Conservation (phyloP, 2,329 filamentous ascomycete genomes). For the Chaetomiaceae sp. region DNA sequence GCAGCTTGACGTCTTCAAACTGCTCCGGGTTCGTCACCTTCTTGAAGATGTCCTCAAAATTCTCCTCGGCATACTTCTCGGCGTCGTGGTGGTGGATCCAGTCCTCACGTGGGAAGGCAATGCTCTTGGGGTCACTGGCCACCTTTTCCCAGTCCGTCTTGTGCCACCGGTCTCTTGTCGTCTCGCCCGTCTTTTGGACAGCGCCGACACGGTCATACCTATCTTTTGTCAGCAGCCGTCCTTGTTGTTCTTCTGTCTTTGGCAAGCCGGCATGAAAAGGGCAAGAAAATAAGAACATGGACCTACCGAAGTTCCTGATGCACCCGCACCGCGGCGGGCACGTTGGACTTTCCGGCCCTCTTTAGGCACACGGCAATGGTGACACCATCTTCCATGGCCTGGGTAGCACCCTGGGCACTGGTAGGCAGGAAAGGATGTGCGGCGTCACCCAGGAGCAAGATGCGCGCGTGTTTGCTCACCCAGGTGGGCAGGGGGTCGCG, state of each 20-base stretch:
- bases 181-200: conserved; percentile 48
- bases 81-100: conserved; percentile 51
- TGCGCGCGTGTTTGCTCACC: conserved; percentile 41
- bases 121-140: conserved; percentile 42
- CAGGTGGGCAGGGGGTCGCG: conserved; percentile 46
- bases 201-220: conserved; percentile 43
- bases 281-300: too few species aligned
- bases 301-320: conserved; percentile 40
- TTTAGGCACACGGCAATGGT: conserved; percentile 43
- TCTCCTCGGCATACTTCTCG: conserved; percentile 40
- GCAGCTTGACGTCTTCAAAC: conserved; percentile 4
- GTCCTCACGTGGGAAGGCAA: conserved; percentile 45
- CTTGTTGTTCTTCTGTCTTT: too few species aligned
- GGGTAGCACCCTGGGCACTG: conserved; percentile 44
- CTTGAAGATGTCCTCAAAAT: conserved; percentile 33
- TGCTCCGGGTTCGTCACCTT: conserved; percentile 21
- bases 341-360: conserved; percentile 33
- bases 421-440: conserved; percentile 48
- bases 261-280: too few species aligned
- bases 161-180: conserved; percentile 49
- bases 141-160: conserved; percentile 49
- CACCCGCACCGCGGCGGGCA: conserved; percentile 38
- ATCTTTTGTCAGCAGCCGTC: not conserved
- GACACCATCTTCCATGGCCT: conserved; percentile 47
- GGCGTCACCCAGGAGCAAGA: conserved; percentile 44